A percentile compares a stretch with the other conserved stretches of the same genome.
Evolutionary conservation across 2,329 filamentous ascomycete genomes (phyloP).

Genomic region (Beauveria australis): DNA sequence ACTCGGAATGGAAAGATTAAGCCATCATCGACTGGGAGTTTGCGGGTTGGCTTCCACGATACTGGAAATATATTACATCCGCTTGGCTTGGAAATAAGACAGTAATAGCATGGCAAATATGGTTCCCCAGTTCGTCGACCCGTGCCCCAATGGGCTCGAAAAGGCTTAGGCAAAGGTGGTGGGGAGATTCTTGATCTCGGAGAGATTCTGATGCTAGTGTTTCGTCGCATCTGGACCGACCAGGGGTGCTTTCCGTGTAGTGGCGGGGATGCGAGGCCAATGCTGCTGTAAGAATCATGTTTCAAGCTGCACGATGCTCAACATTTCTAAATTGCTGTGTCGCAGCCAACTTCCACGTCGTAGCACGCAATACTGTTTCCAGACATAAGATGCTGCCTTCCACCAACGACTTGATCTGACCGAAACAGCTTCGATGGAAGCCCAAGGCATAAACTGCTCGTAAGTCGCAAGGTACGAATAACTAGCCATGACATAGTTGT

Average conservation of each 20-base stretch:
- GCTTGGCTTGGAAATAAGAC: background rate
- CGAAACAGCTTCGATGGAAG: no score
- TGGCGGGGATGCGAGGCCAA: background rate
- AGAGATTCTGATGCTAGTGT: background rate
- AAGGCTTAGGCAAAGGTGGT: background rate
- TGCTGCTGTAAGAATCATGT: background rate
- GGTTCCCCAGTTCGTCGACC: background rate
- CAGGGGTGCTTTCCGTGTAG: background rate
- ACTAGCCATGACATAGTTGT: no score
- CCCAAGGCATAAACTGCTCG: no score
- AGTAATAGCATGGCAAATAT: background rate
- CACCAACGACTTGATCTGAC: no score
- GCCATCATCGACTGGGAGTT: background rate
- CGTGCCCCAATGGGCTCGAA: background rate
- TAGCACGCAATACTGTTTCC: no score
- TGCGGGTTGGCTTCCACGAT: background rate
- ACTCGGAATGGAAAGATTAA: background rate
- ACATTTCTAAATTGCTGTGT: no score
- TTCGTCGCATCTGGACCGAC: background rate
- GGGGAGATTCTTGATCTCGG: background rate
- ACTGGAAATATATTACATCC: background rate
- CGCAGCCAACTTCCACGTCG: no score
- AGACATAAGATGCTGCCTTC: no score
- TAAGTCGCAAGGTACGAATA: no score
- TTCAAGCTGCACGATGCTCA: background rate